Conservation (phyloP, 805 yeast genomes). For the Phaffomyces thermotolerans region DNA sequence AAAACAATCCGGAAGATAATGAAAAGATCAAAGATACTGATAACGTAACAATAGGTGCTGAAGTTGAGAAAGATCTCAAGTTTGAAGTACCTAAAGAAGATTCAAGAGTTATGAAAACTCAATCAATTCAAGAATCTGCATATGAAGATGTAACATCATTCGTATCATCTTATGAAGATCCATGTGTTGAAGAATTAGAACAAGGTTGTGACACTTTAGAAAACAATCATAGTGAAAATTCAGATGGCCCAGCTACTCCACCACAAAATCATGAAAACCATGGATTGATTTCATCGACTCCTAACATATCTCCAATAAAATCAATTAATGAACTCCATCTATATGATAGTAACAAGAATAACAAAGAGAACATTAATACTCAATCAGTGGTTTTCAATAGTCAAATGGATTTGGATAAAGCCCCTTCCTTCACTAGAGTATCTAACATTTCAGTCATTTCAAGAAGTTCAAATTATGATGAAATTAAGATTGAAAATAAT, state of each 20-base stretch:
- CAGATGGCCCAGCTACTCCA: constrained; percentile 23
- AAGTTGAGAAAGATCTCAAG: constrained; percentile 3
- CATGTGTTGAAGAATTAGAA: constrained; percentile 5
- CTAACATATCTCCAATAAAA: constrained; percentile 23
- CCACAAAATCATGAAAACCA: constrained; percentile 11
- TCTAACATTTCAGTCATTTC: constrained; percentile 14
- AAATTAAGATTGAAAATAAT: constrained; percentile 1
- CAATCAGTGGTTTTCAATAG: neutral
- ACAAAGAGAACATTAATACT: too few species aligned
- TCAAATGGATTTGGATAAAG: constrained; percentile 13
- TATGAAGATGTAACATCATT: constrained; percentile 24
- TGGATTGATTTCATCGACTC: constrained; percentile 21
- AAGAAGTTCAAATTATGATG: neutral
- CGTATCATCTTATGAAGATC: constrained; percentile 21
- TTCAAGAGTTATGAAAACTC: neutral
- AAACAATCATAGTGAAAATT: constrained; percentile 7
- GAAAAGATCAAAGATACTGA: neutral
- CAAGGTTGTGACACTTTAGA: constrained; percentile 6
- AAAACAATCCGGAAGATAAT: too few species aligned
- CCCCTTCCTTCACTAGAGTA: constrained; percentile 18
- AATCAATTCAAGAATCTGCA: neutral
- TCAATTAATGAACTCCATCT: constrained; percentile 13
- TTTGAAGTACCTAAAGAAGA: neutral
- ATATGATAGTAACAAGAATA: neutral
- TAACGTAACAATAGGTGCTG: constrained; percentile 11